These are phyloP conservation scores for Daphne laureola DNA, from an alignment of 441 rosid genomes.

Conservation along the genomic window DNA sequence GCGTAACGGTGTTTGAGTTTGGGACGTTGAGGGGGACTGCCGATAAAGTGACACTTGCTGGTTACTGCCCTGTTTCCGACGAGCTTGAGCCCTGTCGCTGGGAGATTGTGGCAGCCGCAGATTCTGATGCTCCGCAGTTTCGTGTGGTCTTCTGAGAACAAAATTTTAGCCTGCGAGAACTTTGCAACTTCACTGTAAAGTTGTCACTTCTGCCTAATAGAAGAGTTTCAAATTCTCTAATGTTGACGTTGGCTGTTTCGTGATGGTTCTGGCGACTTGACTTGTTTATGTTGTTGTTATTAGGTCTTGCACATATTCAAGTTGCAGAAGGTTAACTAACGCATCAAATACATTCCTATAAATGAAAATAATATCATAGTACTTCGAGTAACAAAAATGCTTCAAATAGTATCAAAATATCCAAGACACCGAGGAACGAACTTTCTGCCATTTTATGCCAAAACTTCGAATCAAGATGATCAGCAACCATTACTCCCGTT, in stretches of 20 bases:
- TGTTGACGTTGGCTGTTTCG: background rate
- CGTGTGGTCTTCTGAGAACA: slow-evolving; percentile 67
- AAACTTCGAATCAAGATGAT: no score
- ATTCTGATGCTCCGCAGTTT: slow-evolving; percentile 76
- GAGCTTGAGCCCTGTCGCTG: slow-evolving; percentile 95
- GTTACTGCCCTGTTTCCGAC: slow-evolving; percentile 86
- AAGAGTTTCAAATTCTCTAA: no score
- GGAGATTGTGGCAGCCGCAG: slow-evolving; percentile 78
- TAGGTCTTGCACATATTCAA: no score
- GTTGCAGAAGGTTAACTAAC: no score
- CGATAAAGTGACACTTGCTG: slow-evolving; percentile 86
- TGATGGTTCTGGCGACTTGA: background rate
- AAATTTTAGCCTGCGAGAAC: background rate
- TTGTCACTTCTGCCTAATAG: no score
- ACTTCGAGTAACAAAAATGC: no score
- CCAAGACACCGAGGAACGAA: no score
- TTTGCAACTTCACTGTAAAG: background rate
- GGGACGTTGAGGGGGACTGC: slow-evolving; percentile 67
- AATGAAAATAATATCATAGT: no score
- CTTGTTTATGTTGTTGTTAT: no score
- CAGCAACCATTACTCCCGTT: no score
- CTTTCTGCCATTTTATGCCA: background rate
- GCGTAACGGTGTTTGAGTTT: slow-evolving; percentile 84
- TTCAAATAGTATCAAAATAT: no score
- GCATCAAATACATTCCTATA: no score